A percentile compares a stretch with the other conserved stretches of the same genome.
Evolutionary conservation across 225 moss, liverwort and hornwort species (phyloP).

Genomic region (Lunularia cruciata): DNA sequence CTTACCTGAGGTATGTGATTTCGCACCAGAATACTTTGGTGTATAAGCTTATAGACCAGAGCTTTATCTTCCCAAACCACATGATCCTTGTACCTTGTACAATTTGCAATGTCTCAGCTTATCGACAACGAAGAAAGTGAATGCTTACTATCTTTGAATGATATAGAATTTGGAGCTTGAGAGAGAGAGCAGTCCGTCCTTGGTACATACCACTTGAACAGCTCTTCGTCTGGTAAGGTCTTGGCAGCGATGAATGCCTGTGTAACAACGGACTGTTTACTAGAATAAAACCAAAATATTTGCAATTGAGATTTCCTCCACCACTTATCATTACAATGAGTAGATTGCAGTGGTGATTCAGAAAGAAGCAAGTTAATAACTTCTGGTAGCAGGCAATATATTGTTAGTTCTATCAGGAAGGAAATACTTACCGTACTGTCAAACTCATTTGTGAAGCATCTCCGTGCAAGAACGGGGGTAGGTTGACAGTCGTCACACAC

Average conservation of each 20-base stretch:
- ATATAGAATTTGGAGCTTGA: neutral
- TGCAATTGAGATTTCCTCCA: no score
- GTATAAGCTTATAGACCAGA: slow-evolving; percentile 8
- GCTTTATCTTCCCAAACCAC: slow-evolving; percentile 21
- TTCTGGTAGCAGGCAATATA: no score
- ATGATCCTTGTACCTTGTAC: slow-evolving; percentile 15
- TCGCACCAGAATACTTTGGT: slow-evolving; percentile 17
- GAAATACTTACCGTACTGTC: slow-evolving; percentile 18
- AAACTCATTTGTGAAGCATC: slow-evolving; percentile 23
- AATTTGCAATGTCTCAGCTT: neutral
- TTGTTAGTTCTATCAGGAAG: no score
- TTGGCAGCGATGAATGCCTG: slow-evolving; percentile 26
- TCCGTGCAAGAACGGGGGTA: neutral
- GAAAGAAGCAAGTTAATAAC: no score
- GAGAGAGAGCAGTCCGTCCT: neutral
- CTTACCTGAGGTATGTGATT: slow-evolving; percentile 23
- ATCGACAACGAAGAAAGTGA: neutral
- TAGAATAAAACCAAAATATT: no score
- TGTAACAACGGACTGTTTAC: neutral
- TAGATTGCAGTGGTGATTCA: no score
- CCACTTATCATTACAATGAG: no score
- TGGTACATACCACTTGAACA: slow-evolving; percentile 19
- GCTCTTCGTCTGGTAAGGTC: slow-evolving; percentile 3
- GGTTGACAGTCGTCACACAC: slow-evolving; percentile 21
- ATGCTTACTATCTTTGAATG: neutral